Percentiles rank a stretch among this genome's conserved stretches.
These are phyloP conservation scores for Vaccinium darrowii DNA, from an alignment of 148 eudicot genomes.

Conservation along the genomic window DNA sequence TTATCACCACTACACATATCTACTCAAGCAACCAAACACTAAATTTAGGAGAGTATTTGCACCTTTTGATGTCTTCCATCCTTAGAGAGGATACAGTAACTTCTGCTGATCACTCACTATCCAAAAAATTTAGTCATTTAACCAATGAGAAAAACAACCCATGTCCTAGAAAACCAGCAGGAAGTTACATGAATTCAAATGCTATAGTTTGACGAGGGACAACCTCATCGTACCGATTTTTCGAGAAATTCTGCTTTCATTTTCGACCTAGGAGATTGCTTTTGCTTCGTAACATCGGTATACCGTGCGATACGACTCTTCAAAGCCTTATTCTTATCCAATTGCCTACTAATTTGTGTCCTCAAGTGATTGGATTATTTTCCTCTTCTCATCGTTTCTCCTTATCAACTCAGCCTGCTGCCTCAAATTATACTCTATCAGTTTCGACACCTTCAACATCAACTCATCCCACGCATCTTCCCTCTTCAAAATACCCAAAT, in stretches of 20 bases:
- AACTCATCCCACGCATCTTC: constrained; percentile 11
- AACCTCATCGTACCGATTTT: neutral
- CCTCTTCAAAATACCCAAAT: neutral
- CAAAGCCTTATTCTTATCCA: constrained; percentile 29
- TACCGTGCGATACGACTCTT: neutral
- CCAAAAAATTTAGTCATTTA: too few species aligned
- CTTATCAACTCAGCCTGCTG: constrained; percentile 31
- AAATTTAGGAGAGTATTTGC: too few species aligned
- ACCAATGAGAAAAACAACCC: too few species aligned
- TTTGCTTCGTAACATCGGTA: constrained; percentile 8
- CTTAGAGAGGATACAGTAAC: too few species aligned
- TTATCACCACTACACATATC: too few species aligned
- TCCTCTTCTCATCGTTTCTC: constrained; percentile 36
- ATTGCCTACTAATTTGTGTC: neutral
- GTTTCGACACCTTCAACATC: constrained; percentile 8
- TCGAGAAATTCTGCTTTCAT: constrained; percentile 7
- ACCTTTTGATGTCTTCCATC: too few species aligned
- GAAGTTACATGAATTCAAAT: too few species aligned
- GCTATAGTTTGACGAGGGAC: neutral
- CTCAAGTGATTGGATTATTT: constrained; percentile 14
- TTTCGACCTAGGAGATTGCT: constrained; percentile 12
- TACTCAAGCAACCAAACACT: too few species aligned
- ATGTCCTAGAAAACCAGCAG: too few species aligned
- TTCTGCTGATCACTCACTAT: too few species aligned
- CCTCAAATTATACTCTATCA: constrained; percentile 25